phyloP scores from a whole-genome alignment of 805 yeast genomes.

The Suhomyces faveliae region DNA sequence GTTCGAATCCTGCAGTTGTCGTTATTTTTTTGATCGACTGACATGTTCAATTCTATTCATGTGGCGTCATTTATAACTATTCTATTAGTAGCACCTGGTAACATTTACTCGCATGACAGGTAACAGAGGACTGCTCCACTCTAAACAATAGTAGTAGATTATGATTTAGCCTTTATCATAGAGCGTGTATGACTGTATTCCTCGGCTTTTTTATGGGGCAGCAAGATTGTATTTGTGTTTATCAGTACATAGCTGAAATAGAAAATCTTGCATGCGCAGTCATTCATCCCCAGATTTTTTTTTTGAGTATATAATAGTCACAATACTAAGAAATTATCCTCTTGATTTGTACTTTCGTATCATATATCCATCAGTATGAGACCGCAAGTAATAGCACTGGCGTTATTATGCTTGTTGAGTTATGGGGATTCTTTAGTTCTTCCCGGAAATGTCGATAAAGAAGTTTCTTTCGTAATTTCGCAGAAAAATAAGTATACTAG shows the following conservation, averaged over 20 bases:
- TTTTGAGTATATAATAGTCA: background rate
- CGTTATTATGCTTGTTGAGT: background rate
- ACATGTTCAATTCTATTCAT: too few species aligned
- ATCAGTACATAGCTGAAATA: background rate
- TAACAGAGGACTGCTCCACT: background rate
- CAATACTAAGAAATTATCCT: background rate
- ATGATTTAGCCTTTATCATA: background rate
- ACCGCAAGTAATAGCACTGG: background rate
- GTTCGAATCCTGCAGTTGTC: constrained; percentile 75
- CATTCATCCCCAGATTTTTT: background rate
- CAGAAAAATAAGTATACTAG: background rate
- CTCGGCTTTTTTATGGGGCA: constrained; percentile 1
- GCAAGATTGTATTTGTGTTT: constrained; percentile 1
- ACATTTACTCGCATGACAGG: background rate
- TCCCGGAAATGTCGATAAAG: background rate
- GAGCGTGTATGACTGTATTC: background rate
- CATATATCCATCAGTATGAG: background rate
- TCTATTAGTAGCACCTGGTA: background rate
- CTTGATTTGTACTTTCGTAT: background rate
- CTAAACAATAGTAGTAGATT: background rate
- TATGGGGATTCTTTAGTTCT: background rate
- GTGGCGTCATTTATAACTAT: background rate
- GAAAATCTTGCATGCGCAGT: constrained; percentile 6
- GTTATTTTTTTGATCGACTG: constrained; percentile 45
- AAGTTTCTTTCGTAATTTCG: background rate